phyloP scores from a whole-genome alignment of 164 flowering plant species.

The Piper betle region DNA sequence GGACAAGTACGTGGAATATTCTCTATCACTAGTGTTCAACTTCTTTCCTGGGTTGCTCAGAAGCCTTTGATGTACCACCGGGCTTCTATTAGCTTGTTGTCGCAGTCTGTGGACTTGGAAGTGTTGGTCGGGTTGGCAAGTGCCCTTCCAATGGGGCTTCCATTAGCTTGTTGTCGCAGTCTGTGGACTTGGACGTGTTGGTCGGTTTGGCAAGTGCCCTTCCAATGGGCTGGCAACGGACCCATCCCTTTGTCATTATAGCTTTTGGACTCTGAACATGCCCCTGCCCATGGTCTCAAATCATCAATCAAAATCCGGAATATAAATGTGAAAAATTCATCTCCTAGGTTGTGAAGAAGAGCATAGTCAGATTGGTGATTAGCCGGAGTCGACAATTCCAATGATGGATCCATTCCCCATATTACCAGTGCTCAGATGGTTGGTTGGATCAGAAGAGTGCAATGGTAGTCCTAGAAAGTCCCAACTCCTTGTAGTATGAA shows the following conservation, averaged over 20 bases:
- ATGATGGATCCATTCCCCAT: conserved; percentile 33
- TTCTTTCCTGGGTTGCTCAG: not conserved
- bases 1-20: conserved; percentile 8
- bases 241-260: conserved; percentile 31
- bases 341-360: no score
- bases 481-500: conserved; percentile 46
- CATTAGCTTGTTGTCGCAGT: no score
- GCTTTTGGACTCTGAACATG: conserved; percentile 35
- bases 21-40: not conserved
- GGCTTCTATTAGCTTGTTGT: conserved; percentile 16
- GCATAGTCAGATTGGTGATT: not conserved
- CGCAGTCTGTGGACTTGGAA: conserved; percentile 19
- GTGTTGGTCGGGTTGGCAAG: conserved; percentile 21
- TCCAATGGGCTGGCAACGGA: conserved; percentile 31
- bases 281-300: conserved; percentile 16
- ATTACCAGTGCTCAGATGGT: conserved; percentile 14
- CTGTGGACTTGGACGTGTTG: no score
- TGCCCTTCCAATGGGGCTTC: conserved; percentile 52
- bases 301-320: not conserved
- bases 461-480: conserved; percentile 31
- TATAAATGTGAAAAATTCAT: no score
- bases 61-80: conserved; percentile 17
- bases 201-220: no score
- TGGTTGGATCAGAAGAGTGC: conserved; percentile 1
- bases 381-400: conserved; percentile 43